Conservation (phyloP, 805 yeast genomes). For the Candida nitratophila region DNA sequence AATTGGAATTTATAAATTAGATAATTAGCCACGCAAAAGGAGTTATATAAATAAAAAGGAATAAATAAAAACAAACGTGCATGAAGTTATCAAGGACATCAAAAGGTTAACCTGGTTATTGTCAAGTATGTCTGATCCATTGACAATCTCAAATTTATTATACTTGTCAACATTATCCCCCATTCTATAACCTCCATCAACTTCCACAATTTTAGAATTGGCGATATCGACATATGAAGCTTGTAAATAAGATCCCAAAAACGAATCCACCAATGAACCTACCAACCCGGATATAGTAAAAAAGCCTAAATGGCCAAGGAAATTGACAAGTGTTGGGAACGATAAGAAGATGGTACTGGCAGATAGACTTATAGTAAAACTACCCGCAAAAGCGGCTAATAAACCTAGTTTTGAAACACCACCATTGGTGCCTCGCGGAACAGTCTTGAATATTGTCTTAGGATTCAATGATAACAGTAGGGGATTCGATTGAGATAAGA, state of each 20-base stretch:
- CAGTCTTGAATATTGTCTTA: slow-evolving; percentile 1
- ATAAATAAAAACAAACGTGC: neutral
- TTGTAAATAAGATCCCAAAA: slow-evolving; percentile 8
- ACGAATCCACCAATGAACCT: slow-evolving; percentile 9
- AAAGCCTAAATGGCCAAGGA: slow-evolving; percentile 2
- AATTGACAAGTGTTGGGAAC: neutral
- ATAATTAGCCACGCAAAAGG: neutral
- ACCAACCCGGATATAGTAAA: slow-evolving; percentile 5
- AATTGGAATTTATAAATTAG: slow-evolving; percentile 9
- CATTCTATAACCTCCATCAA: slow-evolving; percentile 5
- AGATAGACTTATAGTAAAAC: slow-evolving; percentile 3
- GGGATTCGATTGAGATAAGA: slow-evolving; percentile 4
- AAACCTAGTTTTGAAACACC: slow-evolving; percentile 7
- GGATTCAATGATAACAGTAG: neutral
- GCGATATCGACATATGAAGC: slow-evolving; percentile 2
- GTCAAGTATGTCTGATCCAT: slow-evolving; percentile 4
- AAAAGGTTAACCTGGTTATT: slow-evolving; percentile 5
- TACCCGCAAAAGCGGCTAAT: slow-evolving; percentile 6
- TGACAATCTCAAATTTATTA: neutral
- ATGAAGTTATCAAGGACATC: slow-evolving; percentile 2
- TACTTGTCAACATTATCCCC: neutral
- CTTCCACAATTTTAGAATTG: slow-evolving; percentile 4
- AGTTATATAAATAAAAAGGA: neutral
- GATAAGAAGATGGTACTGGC: neutral
- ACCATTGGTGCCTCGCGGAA: slow-evolving; percentile 11